Evolutionary conservation across 345 rosid genomes (phyloP).

Genomic region (Euphorbia peplus): DNA sequence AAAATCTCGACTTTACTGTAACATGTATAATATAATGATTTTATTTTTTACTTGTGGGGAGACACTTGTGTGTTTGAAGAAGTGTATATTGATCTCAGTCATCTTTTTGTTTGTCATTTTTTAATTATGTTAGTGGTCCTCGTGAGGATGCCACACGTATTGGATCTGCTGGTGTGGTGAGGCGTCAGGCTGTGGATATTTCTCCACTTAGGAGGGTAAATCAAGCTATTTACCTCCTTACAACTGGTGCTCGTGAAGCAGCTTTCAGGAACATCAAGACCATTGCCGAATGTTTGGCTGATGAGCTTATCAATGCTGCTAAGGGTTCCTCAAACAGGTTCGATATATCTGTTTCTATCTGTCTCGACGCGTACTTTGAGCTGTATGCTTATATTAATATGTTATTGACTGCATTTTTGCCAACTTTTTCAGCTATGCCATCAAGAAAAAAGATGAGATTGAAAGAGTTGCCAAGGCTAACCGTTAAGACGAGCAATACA

Average conservation of each 20-base stretch:
- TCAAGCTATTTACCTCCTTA: conserved; percentile 78
- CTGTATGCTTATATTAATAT: neutral
- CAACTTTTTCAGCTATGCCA: conserved; percentile 54
- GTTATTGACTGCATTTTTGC: neutral
- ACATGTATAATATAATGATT: neutral
- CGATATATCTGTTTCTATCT: neutral
- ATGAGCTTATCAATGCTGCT: conserved; percentile 95
- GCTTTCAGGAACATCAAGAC: conserved; percentile 92
- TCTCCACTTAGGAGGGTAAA: conserved; percentile 91
- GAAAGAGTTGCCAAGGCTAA: conserved; percentile 99
- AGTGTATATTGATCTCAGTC: neutral
- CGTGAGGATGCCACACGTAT: conserved; percentile 96
- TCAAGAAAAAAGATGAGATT: conserved; percentile 95
- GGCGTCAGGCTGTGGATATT: conserved; percentile 98
- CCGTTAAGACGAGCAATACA: conserved; percentile 42
- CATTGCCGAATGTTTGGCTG: conserved; percentile 93
- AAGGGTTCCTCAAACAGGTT: conserved; percentile 98
- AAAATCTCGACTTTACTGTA: neutral
- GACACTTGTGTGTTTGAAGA: neutral
- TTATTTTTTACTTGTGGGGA: neutral
- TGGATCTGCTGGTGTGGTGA: conserved; percentile 97
- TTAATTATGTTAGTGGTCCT: conserved; percentile 58
- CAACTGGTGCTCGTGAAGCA: conserved; percentile 94
- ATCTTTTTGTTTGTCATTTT: no score
- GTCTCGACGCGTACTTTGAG: no score